Conservation (phyloP, 805 yeast genomes). For the Wickerhamiella hasegawae region DNA sequence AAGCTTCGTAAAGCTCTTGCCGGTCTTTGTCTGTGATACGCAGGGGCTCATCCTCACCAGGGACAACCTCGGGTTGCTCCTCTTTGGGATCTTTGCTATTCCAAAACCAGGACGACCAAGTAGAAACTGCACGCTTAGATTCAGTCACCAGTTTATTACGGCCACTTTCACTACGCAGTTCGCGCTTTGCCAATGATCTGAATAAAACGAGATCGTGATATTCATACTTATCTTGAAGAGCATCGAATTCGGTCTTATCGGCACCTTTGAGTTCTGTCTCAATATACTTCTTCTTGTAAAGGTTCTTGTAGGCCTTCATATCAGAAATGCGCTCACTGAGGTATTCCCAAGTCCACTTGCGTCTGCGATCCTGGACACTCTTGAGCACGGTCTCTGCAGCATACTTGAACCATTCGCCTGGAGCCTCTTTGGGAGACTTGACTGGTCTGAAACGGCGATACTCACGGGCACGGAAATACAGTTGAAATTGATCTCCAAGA, state of each 20-base stretch:
- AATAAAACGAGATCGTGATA: conserved; percentile 77
- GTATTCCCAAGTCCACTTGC: conserved; percentile 80
- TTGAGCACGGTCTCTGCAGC: conserved; percentile 59
- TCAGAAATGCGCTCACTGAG: conserved; percentile 57
- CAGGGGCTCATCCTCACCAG: conserved; percentile 26
- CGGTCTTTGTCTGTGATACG: conserved; percentile 73
- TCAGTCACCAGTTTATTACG: conserved; percentile 11
- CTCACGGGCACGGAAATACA: conserved; percentile 60
- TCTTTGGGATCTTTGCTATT: conserved; percentile 6
- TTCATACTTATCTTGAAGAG: conserved; percentile 41
- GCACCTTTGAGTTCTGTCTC: conserved; percentile 18
- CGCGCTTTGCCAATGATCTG: conserved; percentile 60
- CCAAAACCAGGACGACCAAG: conserved; percentile 16
- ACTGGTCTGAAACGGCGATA: conserved; percentile 58
- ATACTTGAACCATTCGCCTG: conserved; percentile 68
- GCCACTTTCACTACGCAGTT: conserved; percentile 41
- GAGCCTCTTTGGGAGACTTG: conserved; percentile 36
- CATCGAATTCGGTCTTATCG: conserved; percentile 27
- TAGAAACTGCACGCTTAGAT: conserved; percentile 5
- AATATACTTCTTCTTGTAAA: conserved; percentile 52
- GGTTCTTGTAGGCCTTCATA: conserved; percentile 44
- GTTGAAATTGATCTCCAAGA: conserved; percentile 67
- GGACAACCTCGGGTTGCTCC: conserved; percentile 8
- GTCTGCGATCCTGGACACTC: conserved; percentile 68
- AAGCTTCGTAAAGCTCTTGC: conserved; percentile 80